Evolutionary conservation across 495 filamentous ascomycete species (phyloP).

Genomic region (Rhizodiscina lignyota): DNA sequence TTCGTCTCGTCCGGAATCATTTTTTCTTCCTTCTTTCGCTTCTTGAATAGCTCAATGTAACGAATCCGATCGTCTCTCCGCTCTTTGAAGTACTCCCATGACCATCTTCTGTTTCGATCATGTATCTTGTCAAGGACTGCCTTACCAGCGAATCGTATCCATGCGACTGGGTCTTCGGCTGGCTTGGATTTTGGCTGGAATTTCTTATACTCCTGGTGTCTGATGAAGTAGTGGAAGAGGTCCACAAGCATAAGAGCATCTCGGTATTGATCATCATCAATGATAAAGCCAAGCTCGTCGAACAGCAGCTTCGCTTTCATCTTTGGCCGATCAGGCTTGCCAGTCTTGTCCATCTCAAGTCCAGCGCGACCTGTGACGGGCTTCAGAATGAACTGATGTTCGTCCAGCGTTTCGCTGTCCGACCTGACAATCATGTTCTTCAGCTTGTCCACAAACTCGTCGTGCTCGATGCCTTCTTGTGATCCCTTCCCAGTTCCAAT

Average conservation of each 20-base stretch:
- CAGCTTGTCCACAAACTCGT: slow-evolving; percentile 59
- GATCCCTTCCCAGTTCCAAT: slow-evolving; percentile 55
- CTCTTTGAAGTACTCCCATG: slow-evolving; percentile 87
- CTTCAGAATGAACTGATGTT: slow-evolving; percentile 87
- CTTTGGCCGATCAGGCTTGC: slow-evolving; percentile 60
- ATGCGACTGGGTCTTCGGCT: slow-evolving; percentile 82
- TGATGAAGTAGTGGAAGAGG: slow-evolving; percentile 94
- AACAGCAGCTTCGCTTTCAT: slow-evolving; percentile 84
- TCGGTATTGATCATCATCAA: slow-evolving; percentile 93
- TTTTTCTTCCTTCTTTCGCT: slow-evolving; percentile 68
- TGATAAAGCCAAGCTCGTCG: slow-evolving; percentile 85
- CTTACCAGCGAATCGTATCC: slow-evolving; percentile 78
- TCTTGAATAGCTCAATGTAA: slow-evolving; percentile 90
- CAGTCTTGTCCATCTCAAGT: slow-evolving; percentile 84
- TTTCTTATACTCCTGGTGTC: slow-evolving; percentile 94
- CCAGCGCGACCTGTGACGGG: slow-evolving; percentile 87
- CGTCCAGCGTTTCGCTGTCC: slow-evolving; percentile 28
- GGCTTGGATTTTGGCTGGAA: slow-evolving; percentile 71
- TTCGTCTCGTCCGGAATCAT: slow-evolving; percentile 50
- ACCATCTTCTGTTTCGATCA: slow-evolving; percentile 75
- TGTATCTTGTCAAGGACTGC: slow-evolving; percentile 87
- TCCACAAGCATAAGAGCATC: slow-evolving; percentile 96
- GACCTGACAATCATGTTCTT: slow-evolving; percentile 57
- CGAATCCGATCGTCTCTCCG: slow-evolving; percentile 74
- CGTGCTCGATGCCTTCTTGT: slow-evolving; percentile 45